Base-by-base conservation (phyloP, 2,329 filamentous ascomycete genomes). In the Arthroderma uncinatum region DNA sequence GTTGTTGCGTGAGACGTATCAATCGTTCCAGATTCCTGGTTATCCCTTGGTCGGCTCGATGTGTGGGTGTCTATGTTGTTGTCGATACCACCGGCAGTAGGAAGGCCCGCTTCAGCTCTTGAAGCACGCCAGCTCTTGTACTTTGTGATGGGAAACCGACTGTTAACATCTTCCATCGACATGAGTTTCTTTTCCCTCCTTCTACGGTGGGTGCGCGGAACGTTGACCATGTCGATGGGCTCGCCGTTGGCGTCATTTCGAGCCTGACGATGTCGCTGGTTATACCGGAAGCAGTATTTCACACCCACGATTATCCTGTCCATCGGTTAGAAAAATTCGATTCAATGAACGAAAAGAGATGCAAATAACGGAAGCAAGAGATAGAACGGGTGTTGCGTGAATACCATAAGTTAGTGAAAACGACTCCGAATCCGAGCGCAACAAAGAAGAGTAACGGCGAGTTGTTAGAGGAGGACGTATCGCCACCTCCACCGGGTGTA, bases 271-370 rank as follows among this genome's bases (percentile, higher is more conserved):
- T 94, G 94, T 59, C 93, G 86, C 64, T 93, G 91, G 73, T 97
- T 97, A 73, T 98, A 97, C 65, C 93, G 82, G 74, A 98, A 98
- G 75, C 93, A 98, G 73, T 98, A 98, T 76, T 98, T 98, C 60
- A 98, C 93, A 64, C 93, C 93, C 60, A 98, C 93, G 65, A 98
- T 98, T 67, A 98, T 98, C 93, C 93, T 98, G 66, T 52, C 40
- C 50, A 47, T 58, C 56, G 56, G 58, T 47, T 28, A 56, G 50
- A 40, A 19, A 56, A n/a, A n/a, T n/a, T 47, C 21, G 34, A 40
- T 14, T 52, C 28, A 53, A 9, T 14, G 48, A 16, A 44, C n/a
- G 39, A 25, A 34, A 37, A 37, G 44, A 61, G 23, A 19, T 25
- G 25, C 21, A 30, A 42, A 42, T 14, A 53, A 54, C 34, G 30